Percentiles rank a stretch among this genome's conserved stretches.
Evolutionary conservation across 345 rosid species (phyloP).

Genomic region (Eucalyptus erythrocorys): DNA sequence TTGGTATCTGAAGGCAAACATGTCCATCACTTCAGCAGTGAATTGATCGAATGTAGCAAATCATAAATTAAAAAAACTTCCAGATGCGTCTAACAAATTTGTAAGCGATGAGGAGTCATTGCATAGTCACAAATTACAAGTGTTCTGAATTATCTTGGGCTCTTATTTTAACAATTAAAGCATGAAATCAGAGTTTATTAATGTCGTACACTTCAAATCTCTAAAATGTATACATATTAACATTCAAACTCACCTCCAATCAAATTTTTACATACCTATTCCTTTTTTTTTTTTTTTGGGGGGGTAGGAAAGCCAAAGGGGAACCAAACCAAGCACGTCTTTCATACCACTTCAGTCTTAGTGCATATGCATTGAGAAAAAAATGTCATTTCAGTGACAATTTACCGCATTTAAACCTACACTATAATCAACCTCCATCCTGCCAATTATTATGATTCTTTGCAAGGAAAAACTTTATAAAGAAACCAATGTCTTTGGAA

Average conservation of each 20-base stretch:
- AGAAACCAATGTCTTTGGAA: background rate
- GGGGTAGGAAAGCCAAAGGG: background rate
- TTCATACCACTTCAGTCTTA: background rate
- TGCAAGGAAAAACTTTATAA: background rate
- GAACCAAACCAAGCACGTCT: background rate
- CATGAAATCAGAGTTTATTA: background rate
- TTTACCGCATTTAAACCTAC: background rate
- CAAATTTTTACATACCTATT: background rate
- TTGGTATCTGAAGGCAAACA: slow-evolving; percentile 66
- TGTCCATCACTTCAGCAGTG: background rate
- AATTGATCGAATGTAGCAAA: background rate
- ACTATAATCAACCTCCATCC: background rate
- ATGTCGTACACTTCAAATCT: background rate
- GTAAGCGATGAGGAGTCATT: background rate
- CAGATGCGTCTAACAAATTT: background rate
- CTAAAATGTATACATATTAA: background rate
- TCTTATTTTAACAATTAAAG: background rate
- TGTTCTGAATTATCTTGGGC: background rate
- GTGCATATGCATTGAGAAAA: background rate
- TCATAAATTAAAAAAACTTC: background rate
- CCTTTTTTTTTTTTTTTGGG: background rate
- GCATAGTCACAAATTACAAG: background rate
- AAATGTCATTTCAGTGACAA: background rate
- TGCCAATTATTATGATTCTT: background rate
- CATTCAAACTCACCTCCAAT: background rate